Base-by-base conservation (phyloP, 805 yeast genomes). In the Monosporozyma yasuniensis region DNA sequence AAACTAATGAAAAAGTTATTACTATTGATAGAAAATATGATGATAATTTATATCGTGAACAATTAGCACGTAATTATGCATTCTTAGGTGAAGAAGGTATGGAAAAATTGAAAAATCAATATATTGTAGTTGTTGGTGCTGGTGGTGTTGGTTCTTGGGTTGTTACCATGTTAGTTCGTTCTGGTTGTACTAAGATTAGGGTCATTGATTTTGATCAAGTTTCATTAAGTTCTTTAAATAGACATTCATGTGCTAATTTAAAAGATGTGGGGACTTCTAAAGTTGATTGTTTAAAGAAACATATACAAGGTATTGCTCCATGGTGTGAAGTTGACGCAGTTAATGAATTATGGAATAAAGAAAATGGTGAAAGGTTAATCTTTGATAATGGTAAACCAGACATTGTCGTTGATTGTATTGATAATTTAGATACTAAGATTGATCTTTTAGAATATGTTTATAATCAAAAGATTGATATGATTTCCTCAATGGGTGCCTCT, bases 141-240 rank as follows among this genome's bases (percentile, higher is more conserved):
- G 99, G 99, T 51, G 99, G 99, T 51, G 99, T 93, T 39, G 99
- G 99, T 2, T 90, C 97, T 0, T 90, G 96, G 91, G 96, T 84
- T 22, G 83, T 85, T 11, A 84, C 95, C 10, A 87, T 95, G 85
- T 74, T 93, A 50, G 84, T 86, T 1, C 80, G 99, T 60, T 86
- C 96, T 16, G 99, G 99, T 14, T 83, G 90, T 38, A 83, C 84
- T 19, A 77, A 79, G 52, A 65, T 93, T 48, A 77, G 89, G 57
- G 75, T 93, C 50, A 81, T 93, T 48, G 99, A 93, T 68, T 93
- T 93, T 64, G 99, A 93, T 67, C 99, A 93, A 70, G 97, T 93
- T 25, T 81, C 96, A 1, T 72, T 93, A 52, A 85, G 96, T 46
- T 87, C 96, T 8, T 73, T 93, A 53, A 93, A 93, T 65, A 77